Base-by-base conservation (phyloP, 345 rosid species). In the Brassica cretica region DNA sequence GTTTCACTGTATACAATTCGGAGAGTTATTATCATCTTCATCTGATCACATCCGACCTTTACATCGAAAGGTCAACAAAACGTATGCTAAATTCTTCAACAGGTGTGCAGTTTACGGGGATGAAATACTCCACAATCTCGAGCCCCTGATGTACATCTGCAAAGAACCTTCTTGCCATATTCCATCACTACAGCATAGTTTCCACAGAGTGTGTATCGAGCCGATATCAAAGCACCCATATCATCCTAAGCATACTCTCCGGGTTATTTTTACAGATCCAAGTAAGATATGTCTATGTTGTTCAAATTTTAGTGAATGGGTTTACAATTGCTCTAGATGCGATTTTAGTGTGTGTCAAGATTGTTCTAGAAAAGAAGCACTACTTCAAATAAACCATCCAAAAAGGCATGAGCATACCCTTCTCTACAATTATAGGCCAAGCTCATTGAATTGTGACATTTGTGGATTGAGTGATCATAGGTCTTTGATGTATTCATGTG, bases 321-420 rank as follows among this genome's bases (percentile, higher is more conserved):
- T 3, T 24, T 75, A 67, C 30, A 0, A 0, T 58, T 75, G 73
- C 30, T 67, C 33, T 27, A 27, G 70, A 46, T 76, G 74, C 27
- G 19, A 14, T 30, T 76, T 76, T 62, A 14, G 1, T 1, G 14
- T 76, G 2, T 67, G 64, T 62, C 1, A 0, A 1, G 0, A 0
- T 30, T 76, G 74, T 61, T 32, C 18, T 8, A 49, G 6, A 51
- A 2, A 33, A 0, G 18, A 53, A 19, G 14, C 70, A 49, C 4
- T 70, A 9, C 53, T 51, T 33, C 4, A 1, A 21, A 30, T 76
- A 33, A 0, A 62, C 55, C 0, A 76, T 21, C 74, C 37, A 9
- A 69, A 76, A 62, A 68, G 18, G 35, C 80, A 76, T 69, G 55
- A 49, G 2, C 75, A 76, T 62, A 62, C 55, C 2, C 75, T 76